Evolutionary conservation across 441 rosid species (phyloP), one percentile per base, ranked within the genome.

Genomic region (Aquilaria agallochum): DNA sequence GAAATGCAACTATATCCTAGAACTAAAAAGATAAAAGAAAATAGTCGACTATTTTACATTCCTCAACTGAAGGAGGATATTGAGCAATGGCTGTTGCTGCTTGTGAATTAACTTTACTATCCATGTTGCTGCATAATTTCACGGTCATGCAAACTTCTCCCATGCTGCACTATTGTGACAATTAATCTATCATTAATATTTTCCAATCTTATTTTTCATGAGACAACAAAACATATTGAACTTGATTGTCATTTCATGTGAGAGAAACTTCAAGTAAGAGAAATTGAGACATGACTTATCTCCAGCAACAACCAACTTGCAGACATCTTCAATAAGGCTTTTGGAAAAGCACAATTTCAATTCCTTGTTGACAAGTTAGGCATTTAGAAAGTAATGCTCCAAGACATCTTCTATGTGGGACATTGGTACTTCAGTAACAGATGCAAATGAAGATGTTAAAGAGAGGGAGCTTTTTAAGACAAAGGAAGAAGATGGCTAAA

Each of bases 191-290:
- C 6, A 10, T 11, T 7, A 7, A 33, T 56, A 8, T 14, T 48
- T 9, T 5, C 5, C 5, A 56, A 56, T 9, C 60, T 48, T 5
- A 27, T 56, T 2, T 33, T 33, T 56, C 60, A 56, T 56, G 9
- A 15, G 4, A 12, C 47, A 13, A 56, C 60, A 13, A 56, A 56
- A 13, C 60, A 56, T 27, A 33, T 56, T 2, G 60, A 56, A 20
- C 20, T 20, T 20, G 20, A 20, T 20, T 20, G 20, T 20, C 20
- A 20, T 20, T 20, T 20, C 20, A 27, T 27, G 10, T 10, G 8
- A 30, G 58, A 55, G 5, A 2, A 30, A 11, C 2, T 55, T 20
- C 8, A 20, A 55, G 33, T 9, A n/a, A 3, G 40, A 3, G 30
- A 9, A n/a, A 11, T 53, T 32, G n/a, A 55, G 20, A 4, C 40